Percentiles rank a stretch among this genome's conserved stretches.
Conservation (phyloP, 805 yeast genomes). For the Grigorovia transvaalensis region DNA sequence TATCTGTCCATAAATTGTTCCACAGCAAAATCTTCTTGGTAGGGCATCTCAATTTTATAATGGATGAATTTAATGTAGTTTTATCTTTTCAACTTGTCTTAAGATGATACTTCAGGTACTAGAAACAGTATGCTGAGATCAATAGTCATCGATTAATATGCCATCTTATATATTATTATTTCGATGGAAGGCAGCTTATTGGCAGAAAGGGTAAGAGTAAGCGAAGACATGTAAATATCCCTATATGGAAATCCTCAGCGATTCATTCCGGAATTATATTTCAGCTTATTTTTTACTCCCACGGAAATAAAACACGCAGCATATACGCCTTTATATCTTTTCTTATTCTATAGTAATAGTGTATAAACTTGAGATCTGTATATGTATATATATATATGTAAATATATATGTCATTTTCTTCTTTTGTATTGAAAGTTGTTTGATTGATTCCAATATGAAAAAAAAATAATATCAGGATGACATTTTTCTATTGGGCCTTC, state of each 20-base stretch:
- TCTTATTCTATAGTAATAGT: neutral
- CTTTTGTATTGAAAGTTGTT: neutral
- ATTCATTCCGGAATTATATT: too few relatives aligned
- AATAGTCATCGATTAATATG: neutral
- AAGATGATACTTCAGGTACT: too few relatives aligned
- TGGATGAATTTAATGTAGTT: too few relatives aligned
- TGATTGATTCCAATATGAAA: neutral
- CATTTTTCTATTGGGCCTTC: neutral
- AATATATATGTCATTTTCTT: neutral
- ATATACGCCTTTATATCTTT: neutral
- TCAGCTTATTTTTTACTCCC: too few relatives aligned
- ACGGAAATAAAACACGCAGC: too few relatives aligned
- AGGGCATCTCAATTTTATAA: conserved; percentile 26
- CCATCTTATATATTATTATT: neutral
- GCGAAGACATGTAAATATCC: neutral
- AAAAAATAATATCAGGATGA: neutral
- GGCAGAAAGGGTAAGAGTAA: neutral
- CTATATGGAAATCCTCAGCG: too few relatives aligned
- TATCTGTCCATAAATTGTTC: conserved; percentile 45
- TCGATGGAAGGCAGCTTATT: too few relatives aligned
- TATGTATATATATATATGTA: neutral
- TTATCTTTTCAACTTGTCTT: too few relatives aligned
- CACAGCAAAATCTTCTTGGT: conserved; percentile 38
- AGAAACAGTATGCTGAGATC: too few relatives aligned
- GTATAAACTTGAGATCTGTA: neutral